phyloP scores from a whole-genome alignment of 2,329 filamentous ascomycete genomes.

The Ceratocystis alfenasii region DNA sequence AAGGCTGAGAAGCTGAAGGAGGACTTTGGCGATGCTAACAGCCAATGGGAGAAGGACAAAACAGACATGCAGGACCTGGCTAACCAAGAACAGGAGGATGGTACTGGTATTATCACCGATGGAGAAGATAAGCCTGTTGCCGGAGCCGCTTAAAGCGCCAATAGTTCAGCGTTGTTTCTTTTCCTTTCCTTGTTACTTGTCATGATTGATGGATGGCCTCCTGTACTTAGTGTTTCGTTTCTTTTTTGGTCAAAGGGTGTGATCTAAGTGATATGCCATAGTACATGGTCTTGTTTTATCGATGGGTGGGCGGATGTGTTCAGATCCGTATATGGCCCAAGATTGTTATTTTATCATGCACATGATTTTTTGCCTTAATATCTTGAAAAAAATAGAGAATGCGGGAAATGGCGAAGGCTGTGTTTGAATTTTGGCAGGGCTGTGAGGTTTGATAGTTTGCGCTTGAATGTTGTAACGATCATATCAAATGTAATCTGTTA shows the following conservation, averaged over 20 bases:
- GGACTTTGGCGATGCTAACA: constrained; percentile 61
- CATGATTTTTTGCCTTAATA: neutral
- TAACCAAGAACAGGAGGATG: constrained; percentile 21
- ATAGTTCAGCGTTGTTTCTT: constrained; percentile 1
- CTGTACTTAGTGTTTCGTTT: constrained; percentile 14
- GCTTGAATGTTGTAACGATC: neutral
- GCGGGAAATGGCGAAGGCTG: neutral
- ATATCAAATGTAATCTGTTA: neutral
- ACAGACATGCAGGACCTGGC: constrained; percentile 56
- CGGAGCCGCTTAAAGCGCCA: neutral
- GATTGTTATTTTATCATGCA: neutral
- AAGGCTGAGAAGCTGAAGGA: constrained; percentile 67
- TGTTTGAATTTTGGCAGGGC: neutral
- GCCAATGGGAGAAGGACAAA: constrained; percentile 87
- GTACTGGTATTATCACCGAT: neutral
- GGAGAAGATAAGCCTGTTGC: neutral
- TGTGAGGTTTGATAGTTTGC: neutral
- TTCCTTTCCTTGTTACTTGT: constrained; percentile 15
- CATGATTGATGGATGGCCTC: constrained; percentile 12
- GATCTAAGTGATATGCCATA: constrained; percentile 4
- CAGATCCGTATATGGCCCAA: neutral
- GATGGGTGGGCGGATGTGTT: neutral
- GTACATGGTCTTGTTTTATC: constrained; percentile 12
- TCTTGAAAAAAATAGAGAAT: neutral
- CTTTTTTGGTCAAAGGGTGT: constrained; percentile 7